A percentile compares a stretch with the other conserved stretches of the same genome.
Evolutionary conservation across 169 alveolate species (phyloP).

Genomic region (Plasmodium vivax): DNA sequence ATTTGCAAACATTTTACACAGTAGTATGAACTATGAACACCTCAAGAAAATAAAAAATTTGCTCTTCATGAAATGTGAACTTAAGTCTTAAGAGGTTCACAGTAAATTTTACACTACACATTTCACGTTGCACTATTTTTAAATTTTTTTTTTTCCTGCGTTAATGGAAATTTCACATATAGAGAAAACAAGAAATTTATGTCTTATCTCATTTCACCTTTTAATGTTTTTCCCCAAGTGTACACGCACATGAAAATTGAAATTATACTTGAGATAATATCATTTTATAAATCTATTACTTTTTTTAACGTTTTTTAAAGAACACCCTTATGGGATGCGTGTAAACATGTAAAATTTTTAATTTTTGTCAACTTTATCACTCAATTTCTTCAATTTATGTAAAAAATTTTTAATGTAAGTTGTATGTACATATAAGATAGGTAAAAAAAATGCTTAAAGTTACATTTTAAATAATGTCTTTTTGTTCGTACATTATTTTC

Average conservation of each 20-base stretch:
- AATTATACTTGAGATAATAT: neutral
- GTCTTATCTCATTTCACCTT: neutral
- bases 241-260: neutral
- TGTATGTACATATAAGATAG: neutral
- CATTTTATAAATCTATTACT: neutral
- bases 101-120: neutral
- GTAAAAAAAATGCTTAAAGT: conserved; percentile 38
- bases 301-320: conserved; percentile 7
- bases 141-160: neutral
- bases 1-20: conserved; percentile 1
- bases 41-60: neutral
- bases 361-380: neutral
- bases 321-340: neutral
- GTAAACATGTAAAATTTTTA: conserved; percentile 10
- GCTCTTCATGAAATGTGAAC: conserved; percentile 1
- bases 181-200: neutral
- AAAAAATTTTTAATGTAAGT: neutral
- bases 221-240: neutral
- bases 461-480: conserved; percentile 33
- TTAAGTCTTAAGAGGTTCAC: neutral
- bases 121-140: neutral
- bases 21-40: neutral
- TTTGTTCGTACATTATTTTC: conserved; percentile 12
- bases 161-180: neutral
- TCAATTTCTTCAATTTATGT: conserved; percentile 15